Evolutionary conservation across 1,284 basidiomycete species (phyloP).

Genomic region (Ustilago crameri): DNA sequence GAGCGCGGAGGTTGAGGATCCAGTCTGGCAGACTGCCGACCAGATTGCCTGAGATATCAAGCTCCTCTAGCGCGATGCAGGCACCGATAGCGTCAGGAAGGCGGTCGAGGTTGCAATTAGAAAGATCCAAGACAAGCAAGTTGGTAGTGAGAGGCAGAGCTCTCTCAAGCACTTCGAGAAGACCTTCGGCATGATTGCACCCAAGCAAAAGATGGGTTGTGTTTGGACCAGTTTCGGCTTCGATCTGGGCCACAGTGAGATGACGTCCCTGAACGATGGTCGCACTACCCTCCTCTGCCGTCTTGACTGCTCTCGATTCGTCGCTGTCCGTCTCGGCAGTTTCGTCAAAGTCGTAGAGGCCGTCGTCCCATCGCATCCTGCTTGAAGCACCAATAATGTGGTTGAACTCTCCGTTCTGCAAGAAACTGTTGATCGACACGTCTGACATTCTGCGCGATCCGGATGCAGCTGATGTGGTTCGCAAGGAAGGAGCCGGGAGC

Average conservation of each 20-base stretch:
- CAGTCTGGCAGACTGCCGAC: slow-evolving; percentile 73
- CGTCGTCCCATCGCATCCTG: slow-evolving; percentile 44
- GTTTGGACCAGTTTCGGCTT: slow-evolving; percentile 40
- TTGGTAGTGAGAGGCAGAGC: slow-evolving; percentile 34
- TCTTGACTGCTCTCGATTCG: slow-evolving; percentile 41
- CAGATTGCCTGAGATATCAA: slow-evolving; percentile 91
- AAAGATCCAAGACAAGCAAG: slow-evolving; percentile 64
- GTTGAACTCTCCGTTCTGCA: slow-evolving; percentile 41
- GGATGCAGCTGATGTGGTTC: slow-evolving; percentile 23
- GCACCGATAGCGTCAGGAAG: slow-evolving; percentile 81
- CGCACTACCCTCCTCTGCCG: slow-evolving; percentile 52
- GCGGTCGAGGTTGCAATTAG: slow-evolving; percentile 80
- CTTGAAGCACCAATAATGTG: slow-evolving; percentile 39
- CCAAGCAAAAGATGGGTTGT: slow-evolving; percentile 48
- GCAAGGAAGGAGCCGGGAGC: slow-evolving; percentile 13
- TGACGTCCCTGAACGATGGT: slow-evolving; percentile 40
- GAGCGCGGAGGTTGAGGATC: slow-evolving; percentile 78
- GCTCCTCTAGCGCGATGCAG: slow-evolving; percentile 86
- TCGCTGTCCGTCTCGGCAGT: slow-evolving; percentile 34
- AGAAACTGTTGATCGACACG: slow-evolving; percentile 42
- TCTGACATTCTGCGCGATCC: slow-evolving; percentile 27
- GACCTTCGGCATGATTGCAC: slow-evolving; percentile 21
- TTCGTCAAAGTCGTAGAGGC: slow-evolving; percentile 50
- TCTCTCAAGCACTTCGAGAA: slow-evolving; percentile 38
- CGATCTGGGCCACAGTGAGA: slow-evolving; percentile 38